phyloP scores from a whole-genome alignment of 2,329 filamentous ascomycete genomes.

The Calonectria pauciramosa region DNA sequence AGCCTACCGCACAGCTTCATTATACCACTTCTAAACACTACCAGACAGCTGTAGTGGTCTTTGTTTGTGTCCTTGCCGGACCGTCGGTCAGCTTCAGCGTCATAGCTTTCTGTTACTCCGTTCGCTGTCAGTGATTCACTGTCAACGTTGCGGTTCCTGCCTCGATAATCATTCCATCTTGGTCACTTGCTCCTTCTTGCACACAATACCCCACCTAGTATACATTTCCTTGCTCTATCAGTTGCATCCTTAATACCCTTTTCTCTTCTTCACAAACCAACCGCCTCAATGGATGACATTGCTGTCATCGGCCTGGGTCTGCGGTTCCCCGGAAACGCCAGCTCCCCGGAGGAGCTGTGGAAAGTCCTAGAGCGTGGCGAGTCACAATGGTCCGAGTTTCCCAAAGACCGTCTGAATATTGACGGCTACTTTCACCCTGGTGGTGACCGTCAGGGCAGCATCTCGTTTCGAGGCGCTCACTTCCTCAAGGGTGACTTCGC shows the following conservation, averaged over 20 bases:
- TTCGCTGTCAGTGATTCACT: not conserved
- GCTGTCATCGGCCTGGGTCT: conserved; percentile 66
- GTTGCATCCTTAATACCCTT: not conserved
- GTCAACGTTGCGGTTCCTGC: not conserved
- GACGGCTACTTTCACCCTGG: conserved; percentile 68
- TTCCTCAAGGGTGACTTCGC: conserved; percentile 63
- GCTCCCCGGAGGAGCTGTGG: conserved; percentile 61
- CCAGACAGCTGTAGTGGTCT: not conserved
- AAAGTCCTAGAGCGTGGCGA: conserved; percentile 58
- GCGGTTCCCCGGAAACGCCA: conserved; percentile 65
- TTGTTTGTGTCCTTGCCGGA: not conserved
- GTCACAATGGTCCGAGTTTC: conserved; percentile 65
- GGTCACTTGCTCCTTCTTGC: not conserved
- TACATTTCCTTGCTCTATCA: not conserved
- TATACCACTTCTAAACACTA: not conserved
- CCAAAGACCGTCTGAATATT: conserved; percentile 63
- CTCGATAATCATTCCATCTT: not conserved
- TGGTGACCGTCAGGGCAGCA: conserved; percentile 61
- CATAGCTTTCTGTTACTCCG: not conserved
- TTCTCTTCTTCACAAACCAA: not conserved
- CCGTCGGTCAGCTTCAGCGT: not conserved
- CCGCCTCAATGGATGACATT: conserved; percentile 56
- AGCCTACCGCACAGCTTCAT: not conserved
- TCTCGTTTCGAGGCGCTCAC: conserved; percentile 63
- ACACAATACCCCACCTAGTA: not conserved